Base-by-base conservation (phyloP, 805 yeast genomes). In the Saccharomycopsis fodiens region DNA sequence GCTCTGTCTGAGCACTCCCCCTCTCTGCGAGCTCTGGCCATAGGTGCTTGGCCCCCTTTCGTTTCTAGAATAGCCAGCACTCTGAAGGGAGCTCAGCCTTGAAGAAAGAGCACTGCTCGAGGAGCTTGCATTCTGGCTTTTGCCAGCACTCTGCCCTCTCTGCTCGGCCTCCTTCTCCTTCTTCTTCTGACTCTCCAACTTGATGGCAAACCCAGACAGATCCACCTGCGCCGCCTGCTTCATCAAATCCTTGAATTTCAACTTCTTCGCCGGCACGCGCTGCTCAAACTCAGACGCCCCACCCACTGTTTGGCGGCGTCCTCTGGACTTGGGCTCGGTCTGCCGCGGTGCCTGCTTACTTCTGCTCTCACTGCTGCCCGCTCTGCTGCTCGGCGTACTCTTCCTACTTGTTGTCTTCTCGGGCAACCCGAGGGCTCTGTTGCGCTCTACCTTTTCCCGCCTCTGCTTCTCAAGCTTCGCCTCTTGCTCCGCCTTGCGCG, bases 191-290 rank as follows among this genome's bases (percentile, higher is more conserved):
- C 10, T 58, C 46, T 65, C 74, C 61, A 56, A 68, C 46, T 58
- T 68, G 53, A 58, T 60, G 39, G 66, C 74, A 55, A 65, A 65
- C 57, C 67, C 69, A 50, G 58, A 69, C 22, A 69, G 66, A 56
- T 82, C 84, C 1, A 83, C 73, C 10, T 65, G 62, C 12, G 73
- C 73, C 0, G 91, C 93, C 57, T 76, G 76, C 56, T 76, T 76
- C 84, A 83, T 77, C 44, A 83, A 67, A 37, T 84, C 85, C 45
- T 70, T 72, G 57, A 81, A 83, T 15, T 78, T 75, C 59, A 81
- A 60, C 57, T 78, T 74, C 38, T 69, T 70, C 1, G 55, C 57
- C 3, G 66, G 55, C 12, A 58, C 34, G 13, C 55, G 42, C 6
- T 25, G 39, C 32, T 45, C 45, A 7, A 7, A 6, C 29, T 25